Evolutionary conservation across 306 rosid species (phyloP), one percentile per base, ranked within the genome.

Genomic region (Sechiopsis laciniata): DNA sequence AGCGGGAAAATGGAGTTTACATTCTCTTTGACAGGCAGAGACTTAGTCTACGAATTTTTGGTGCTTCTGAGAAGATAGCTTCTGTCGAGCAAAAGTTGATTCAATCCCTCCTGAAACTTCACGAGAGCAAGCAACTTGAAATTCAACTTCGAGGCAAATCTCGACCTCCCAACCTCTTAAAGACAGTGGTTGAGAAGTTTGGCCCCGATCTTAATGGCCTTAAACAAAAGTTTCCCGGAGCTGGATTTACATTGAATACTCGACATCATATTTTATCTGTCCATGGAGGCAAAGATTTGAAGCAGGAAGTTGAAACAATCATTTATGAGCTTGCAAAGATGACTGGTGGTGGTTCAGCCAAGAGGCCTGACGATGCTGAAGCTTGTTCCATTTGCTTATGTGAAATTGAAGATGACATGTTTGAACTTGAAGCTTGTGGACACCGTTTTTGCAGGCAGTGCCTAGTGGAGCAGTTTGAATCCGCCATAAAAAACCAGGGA

Each of bases 381-480:
- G 78, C 75, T 70, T 95, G 99, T 78, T 83, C 96, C 35, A 91
- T 95, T 65, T 95, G 99, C 81, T 78, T 95, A 82, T 95, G 99
- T 64, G 95, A 88, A 46, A 82, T 91, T 73, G 99, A 89, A 80
- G 92, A 91, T 70, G 89, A 84, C 45, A 45, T 32, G 72, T 86
- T 73, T 78, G 84, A 13, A 76, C 99, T 95, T 55, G 96, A 88
- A 81, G 91, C 77, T 65, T 95, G 99, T 64, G 78, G 78, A 45
- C 96, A 95, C 75, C 57, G 82, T 77, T 84, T 89, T 77, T 95
- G 97, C 64, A 81, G 82, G 5, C 20, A 45, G 42, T 95, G 99
- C 81, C 88, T 91, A 67, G 63, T 86, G 73, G 99, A 89, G 86
- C 97, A 91, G 78, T 89, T 78, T 0, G 99, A 95, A 62, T 95